Conservation (phyloP, 495 filamentous ascomycete species). For the Polyplosphaeria fusca region DNA sequence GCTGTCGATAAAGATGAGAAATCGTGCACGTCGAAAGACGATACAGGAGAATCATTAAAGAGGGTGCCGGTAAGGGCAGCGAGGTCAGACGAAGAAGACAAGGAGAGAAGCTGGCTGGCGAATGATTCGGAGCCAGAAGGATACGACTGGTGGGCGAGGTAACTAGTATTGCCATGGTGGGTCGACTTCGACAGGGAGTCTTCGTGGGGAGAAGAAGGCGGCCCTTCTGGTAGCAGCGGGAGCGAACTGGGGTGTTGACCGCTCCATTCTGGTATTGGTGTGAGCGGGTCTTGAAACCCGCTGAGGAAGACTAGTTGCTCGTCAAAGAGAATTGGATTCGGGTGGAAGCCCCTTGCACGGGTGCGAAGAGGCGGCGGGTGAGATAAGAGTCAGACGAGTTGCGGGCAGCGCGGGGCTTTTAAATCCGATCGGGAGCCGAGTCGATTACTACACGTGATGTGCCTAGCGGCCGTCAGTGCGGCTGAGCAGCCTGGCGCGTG, state of each 20-base stretch:
- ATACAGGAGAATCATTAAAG: too few species aligned
- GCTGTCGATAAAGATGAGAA: too few species aligned
- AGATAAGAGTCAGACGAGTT: conserved; percentile 7
- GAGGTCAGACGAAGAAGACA: conserved; percentile 12
- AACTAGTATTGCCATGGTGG: conserved; percentile 15
- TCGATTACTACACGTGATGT: background rate
- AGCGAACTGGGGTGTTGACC: background rate
- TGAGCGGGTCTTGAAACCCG: conserved; percentile 13
- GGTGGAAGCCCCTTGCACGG: conserved; percentile 17
- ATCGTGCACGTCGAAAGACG: too few species aligned
- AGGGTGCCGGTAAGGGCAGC: conserved; percentile 5
- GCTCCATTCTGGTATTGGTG: conserved; percentile 16
- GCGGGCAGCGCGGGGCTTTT: conserved; percentile 8
- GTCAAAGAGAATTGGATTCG: conserved; percentile 25
- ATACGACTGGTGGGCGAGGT: conserved; percentile 11
- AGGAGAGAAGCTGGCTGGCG: background rate
- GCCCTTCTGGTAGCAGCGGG: background rate
- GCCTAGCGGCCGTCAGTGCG: too few species aligned
- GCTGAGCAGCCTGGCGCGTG: background rate
- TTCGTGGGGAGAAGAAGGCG: conserved; percentile 25
- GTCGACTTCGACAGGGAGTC: conserved; percentile 1
- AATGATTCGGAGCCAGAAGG: conserved; percentile 1
- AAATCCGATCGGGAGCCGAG: background rate
- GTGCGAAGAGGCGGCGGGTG: conserved; percentile 7
- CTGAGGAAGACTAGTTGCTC: conserved; percentile 19